These are phyloP conservation scores for Trichoderma sp. DNA, from an alignment of 2,329 filamentous ascomycete species.

Conservation along the genomic window DNA sequence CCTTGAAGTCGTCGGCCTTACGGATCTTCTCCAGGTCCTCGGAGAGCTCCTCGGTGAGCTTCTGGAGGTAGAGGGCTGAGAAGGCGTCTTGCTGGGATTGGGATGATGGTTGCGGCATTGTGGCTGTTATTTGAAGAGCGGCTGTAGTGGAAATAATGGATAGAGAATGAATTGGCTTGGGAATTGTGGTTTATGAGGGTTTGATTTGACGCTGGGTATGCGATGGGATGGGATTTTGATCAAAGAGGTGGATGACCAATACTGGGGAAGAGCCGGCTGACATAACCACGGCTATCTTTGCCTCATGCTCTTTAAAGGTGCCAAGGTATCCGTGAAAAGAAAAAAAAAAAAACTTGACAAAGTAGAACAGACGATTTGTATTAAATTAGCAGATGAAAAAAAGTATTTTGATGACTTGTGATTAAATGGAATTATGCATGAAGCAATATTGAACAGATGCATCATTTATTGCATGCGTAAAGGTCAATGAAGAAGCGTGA, in stretches of 20 bases:
- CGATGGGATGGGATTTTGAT: background rate
- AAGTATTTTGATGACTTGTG: background rate
- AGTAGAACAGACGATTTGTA: background rate
- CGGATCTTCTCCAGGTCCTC: slow-evolving; percentile 72
- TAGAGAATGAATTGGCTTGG: background rate
- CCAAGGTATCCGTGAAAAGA: background rate
- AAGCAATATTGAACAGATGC: too few relatives aligned
- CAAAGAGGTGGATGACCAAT: background rate
- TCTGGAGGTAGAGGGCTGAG: slow-evolving; percentile 65
- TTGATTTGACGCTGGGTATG: background rate
- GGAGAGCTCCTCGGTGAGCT: slow-evolving; percentile 65
- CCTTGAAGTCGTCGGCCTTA: slow-evolving; percentile 66
- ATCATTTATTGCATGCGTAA: too few relatives aligned
- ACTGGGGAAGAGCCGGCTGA: background rate
- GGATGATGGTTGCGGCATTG: slow-evolving; percentile 20
- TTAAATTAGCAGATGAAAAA: fast-evolving
- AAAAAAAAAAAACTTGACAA: background rate
- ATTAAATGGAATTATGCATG: too few relatives aligned
- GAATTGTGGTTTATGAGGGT: background rate
- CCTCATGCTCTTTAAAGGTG: background rate
- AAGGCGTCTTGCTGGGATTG: slow-evolving; percentile 41
- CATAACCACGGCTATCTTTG: background rate
- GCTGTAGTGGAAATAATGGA: background rate
- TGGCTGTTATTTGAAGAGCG: background rate
- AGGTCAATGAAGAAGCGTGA: too few relatives aligned